Evolutionary conservation across 805 yeast species (phyloP).

Genomic region (Candida pseudofarinosa): DNA sequence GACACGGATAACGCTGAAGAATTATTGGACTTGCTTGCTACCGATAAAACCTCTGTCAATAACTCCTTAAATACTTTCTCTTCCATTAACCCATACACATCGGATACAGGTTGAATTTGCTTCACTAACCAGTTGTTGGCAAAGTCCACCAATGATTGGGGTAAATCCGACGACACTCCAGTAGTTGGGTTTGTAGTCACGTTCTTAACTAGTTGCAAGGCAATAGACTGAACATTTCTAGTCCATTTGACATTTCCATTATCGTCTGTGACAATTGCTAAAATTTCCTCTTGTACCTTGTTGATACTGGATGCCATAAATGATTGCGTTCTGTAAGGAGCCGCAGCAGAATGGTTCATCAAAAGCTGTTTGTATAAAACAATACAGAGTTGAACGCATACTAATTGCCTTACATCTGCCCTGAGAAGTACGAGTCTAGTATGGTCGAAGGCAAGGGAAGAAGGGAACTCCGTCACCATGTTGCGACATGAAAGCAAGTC

Average conservation of each 20-base stretch:
- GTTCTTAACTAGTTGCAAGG: conserved; percentile 59
- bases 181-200: conserved; percentile 17
- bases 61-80: conserved; percentile 54
- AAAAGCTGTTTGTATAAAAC: conserved; percentile 70
- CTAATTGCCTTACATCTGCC: conserved; percentile 82
- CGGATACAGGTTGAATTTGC: conserved; percentile 81
- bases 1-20: conserved; percentile 5
- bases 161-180: conserved; percentile 16
- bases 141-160: conserved; percentile 49
- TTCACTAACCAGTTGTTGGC: conserved; percentile 76
- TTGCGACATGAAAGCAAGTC: conserved; percentile 71
- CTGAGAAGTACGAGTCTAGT: conserved; percentile 71
- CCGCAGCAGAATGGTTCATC: conserved; percentile 18
- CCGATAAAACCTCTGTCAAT: conserved; percentile 28
- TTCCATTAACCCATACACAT: conserved; percentile 74
- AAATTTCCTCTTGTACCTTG: conserved; percentile 62
- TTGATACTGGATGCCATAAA: conserved; percentile 34
- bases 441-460: conserved; percentile 79
- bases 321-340: conserved; percentile 13
- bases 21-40: conserved; percentile 9
- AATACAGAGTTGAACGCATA: conserved; percentile 71
- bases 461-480: conserved; percentile 79
- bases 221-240: conserved; percentile 66
- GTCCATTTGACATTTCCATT: conserved; percentile 91
- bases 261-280: conserved; percentile 78